Conservation (phyloP, 2,329 filamentous ascomycete species). For the Thelonectria blattea region DNA sequence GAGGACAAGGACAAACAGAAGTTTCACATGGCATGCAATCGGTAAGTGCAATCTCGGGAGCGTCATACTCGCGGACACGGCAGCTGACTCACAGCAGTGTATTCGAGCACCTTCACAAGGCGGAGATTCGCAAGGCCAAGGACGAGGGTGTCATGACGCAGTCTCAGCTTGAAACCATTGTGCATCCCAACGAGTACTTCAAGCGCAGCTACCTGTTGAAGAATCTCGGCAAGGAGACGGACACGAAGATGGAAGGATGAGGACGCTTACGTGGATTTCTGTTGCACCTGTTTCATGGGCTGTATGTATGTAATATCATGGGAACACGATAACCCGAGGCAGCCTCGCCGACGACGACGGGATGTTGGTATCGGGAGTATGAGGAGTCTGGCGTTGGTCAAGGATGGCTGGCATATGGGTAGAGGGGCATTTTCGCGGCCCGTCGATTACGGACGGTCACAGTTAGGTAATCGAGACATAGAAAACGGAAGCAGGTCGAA, state of each 20-base stretch:
- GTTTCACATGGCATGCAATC: slow-evolving; percentile 94
- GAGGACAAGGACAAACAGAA: slow-evolving; percentile 89
- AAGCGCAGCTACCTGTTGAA: slow-evolving; percentile 91
- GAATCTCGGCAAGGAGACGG: slow-evolving; percentile 67
- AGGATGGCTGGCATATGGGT: not conserved
- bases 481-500: not conserved
- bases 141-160: slow-evolving; percentile 74
- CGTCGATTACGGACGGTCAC: not conserved
- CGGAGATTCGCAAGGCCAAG: slow-evolving; percentile 76
- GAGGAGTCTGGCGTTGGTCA: slow-evolving; percentile 11
- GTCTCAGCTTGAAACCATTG: slow-evolving; percentile 88
- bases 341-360: not conserved
- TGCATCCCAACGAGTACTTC: slow-evolving; percentile 98
- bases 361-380: not conserved
- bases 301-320: not conserved
- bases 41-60: slow-evolving; percentile 54
- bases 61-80: not conserved
- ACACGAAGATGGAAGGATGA: slow-evolving; percentile 64
- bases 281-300: not conserved
- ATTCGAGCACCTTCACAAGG: slow-evolving; percentile 85
- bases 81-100: slow-evolving; percentile 59
- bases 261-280: slow-evolving; percentile 7
- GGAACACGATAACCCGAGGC: slow-evolving; percentile 23
- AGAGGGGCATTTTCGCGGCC: not conserved
- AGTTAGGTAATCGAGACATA: not conserved